Conservation (phyloP, 2,329 filamentous ascomycete genomes). For the Didymella keratinophila region DNA sequence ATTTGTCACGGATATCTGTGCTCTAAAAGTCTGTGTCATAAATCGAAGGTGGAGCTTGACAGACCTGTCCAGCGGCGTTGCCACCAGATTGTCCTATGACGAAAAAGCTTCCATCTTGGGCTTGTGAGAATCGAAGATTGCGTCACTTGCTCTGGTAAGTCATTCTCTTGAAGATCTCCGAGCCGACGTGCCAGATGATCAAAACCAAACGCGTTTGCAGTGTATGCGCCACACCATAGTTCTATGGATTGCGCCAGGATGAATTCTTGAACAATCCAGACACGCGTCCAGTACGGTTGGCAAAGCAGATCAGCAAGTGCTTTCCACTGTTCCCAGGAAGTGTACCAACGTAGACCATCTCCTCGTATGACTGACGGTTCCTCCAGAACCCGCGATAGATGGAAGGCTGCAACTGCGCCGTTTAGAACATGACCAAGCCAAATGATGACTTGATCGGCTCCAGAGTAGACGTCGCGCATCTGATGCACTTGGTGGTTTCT, state of each 20-base stretch:
- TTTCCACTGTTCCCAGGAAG: neutral
- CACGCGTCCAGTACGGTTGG: neutral
- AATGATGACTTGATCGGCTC: neutral
- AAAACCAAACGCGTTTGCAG: neutral
- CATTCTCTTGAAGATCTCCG: neutral
- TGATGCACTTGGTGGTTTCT: neutral
- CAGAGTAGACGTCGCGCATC: neutral
- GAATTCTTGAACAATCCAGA: neutral
- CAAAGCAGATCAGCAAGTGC: neutral
- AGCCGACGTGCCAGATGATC: neutral
- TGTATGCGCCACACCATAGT: neutral
- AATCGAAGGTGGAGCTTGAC: too few species aligned
- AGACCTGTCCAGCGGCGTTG: too few species aligned
- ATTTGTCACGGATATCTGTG: too few species aligned
- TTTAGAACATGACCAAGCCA: neutral
- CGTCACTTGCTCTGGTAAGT: neutral
- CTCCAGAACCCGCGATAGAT: neutral
- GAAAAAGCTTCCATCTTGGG: neutral
- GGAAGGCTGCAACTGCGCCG: neutral
- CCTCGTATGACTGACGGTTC: neutral
- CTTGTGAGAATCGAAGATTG: neutral
- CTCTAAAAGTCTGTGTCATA: too few species aligned
- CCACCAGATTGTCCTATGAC: too few species aligned
- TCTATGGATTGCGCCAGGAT: neutral
- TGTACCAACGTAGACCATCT: neutral